These are phyloP conservation scores for Kodamaea anthophila DNA, from an alignment of 1,139 yeast species.

Conservation along the genomic window DNA sequence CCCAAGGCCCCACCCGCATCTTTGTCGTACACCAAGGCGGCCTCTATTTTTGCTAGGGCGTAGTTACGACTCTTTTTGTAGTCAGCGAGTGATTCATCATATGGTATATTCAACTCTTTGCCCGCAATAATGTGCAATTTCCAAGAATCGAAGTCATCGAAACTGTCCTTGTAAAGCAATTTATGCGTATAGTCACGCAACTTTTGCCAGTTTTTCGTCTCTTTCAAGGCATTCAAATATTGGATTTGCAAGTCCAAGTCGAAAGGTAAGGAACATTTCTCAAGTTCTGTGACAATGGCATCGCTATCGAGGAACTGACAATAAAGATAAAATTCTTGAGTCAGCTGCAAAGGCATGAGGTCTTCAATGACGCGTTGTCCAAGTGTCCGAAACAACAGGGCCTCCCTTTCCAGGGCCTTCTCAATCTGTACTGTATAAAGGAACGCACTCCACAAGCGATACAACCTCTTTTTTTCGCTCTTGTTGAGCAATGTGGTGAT, in stretches of 20 bases:
- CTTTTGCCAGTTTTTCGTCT: constrained; percentile 32
- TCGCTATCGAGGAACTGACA: constrained; percentile 38
- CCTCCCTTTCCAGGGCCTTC: constrained; percentile 24
- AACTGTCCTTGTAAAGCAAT: constrained; percentile 36
- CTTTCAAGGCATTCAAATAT: constrained; percentile 40
- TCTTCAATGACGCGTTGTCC: constrained; percentile 49
- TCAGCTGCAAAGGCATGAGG: constrained; percentile 35
- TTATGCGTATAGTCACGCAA: constrained; percentile 28
- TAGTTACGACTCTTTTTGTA: constrained; percentile 44
- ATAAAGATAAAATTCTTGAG: constrained; percentile 57
- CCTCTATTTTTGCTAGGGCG: constrained; percentile 47
- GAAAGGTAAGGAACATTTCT: constrained; percentile 26
- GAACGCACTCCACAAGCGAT: constrained; percentile 12
- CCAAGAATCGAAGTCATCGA: constrained; percentile 63
- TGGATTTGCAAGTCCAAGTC: constrained; percentile 55
- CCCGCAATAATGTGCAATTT: constrained; percentile 43
- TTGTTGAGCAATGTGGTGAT: constrained; percentile 10
- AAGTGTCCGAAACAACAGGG: constrained; percentile 46
- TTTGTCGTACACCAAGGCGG: constrained; percentile 20
- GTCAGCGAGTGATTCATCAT: constrained; percentile 10
- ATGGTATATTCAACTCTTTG: constrained; percentile 19
- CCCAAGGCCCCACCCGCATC: constrained; percentile 20
- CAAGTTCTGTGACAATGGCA: constrained; percentile 25
- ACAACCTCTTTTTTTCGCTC: constrained; percentile 7
- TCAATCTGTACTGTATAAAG: constrained; percentile 8